A percentile compares a stretch with the other conserved stretches of the same genome.
Conservation (phyloP, 2,329 filamentous ascomycete genomes). For the Fusarium sp. region DNA sequence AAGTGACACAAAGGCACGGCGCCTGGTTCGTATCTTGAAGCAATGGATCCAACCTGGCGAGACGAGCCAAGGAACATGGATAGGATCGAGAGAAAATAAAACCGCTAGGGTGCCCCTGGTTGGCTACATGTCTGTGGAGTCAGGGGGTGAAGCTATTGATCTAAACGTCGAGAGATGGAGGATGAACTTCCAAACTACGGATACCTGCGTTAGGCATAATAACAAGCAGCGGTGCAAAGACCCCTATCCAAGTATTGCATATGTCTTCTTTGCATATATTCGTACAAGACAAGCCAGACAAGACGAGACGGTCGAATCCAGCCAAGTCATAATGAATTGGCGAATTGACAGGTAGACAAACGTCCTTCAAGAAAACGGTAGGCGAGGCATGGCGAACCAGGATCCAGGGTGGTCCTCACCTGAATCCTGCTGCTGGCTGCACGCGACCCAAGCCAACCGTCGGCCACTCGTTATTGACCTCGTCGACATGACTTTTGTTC, state of each 20-base stretch:
- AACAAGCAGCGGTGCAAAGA: slow-evolving; percentile 24
- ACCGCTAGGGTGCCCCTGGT: slow-evolving; percentile 36
- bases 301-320: slow-evolving; percentile 8
- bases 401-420: slow-evolving; percentile 47
- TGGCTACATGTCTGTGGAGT: slow-evolving; percentile 23
- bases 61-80: slow-evolving; percentile 47
- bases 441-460: slow-evolving; percentile 48
- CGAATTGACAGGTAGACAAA: slow-evolving; percentile 34
- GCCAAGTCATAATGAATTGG: slow-evolving; percentile 14
- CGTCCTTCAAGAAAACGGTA: slow-evolving; percentile 32
- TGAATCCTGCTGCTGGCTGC: slow-evolving; percentile 49
- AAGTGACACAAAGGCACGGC: slow-evolving; percentile 50
- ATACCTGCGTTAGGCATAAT: slow-evolving; percentile 10
- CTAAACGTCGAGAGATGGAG: slow-evolving; percentile 17
- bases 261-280: neutral
- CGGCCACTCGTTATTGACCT: slow-evolving; percentile 41
- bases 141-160: slow-evolving; percentile 39
- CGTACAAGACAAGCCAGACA: slow-evolving; percentile 7
- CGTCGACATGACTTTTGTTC: slow-evolving; percentile 39
- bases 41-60: slow-evolving; percentile 49
- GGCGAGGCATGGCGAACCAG: slow-evolving; percentile 41
- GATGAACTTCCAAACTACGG: slow-evolving; percentile 24
- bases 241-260: slow-evolving; percentile 16
- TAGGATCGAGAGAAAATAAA: slow-evolving; percentile 43
- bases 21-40: slow-evolving; percentile 51